Evolutionary conservation across 1,284 basidiomycete genomes (phyloP).

Genomic region (Papiliotrema laurentii): DNA sequence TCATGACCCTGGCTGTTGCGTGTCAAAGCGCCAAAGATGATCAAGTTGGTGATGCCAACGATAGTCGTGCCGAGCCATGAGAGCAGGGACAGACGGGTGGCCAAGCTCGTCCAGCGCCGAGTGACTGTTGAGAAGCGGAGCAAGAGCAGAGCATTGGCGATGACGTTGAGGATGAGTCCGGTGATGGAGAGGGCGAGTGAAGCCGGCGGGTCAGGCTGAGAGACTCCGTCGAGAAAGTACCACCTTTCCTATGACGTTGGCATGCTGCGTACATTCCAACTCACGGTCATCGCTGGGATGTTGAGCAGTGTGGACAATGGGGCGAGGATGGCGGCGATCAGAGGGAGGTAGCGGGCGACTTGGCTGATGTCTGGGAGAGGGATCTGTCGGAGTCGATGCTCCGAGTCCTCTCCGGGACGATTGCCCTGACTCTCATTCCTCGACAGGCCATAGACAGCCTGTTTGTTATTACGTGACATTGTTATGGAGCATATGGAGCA

Average conservation of each 20-base stretch:
- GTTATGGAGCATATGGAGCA: too few relatives aligned
- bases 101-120: conserved; percentile 31
- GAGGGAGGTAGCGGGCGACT: conserved; percentile 37
- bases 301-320: conserved; percentile 49
- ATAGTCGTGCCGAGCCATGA: conserved; percentile 49
- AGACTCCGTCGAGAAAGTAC: conserved; percentile 32
- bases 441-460: not conserved
- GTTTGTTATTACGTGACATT: too few relatives aligned
- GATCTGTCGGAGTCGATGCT: not conserved
- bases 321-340: conserved; percentile 48
- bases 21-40: conserved; percentile 29
- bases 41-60: conserved; percentile 47
- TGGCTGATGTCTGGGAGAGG: not conserved
- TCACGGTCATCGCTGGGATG: conserved; percentile 49
- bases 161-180: conserved; percentile 47
- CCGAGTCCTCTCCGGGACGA: not conserved
- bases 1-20: conserved; percentile 34
- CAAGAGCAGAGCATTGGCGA: conserved; percentile 49
- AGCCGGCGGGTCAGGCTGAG: conserved; percentile 35
- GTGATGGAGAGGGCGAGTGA: conserved; percentile 46
- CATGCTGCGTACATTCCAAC: conserved; percentile 6
- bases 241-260: conserved; percentile 39
- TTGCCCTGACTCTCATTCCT: not conserved
- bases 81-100: conserved; percentile 32
- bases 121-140: conserved; percentile 46